Base-by-base conservation (phyloP, 2,329 filamentous ascomycete genomes). In the Aspergillus pseudoglaucus region DNA sequence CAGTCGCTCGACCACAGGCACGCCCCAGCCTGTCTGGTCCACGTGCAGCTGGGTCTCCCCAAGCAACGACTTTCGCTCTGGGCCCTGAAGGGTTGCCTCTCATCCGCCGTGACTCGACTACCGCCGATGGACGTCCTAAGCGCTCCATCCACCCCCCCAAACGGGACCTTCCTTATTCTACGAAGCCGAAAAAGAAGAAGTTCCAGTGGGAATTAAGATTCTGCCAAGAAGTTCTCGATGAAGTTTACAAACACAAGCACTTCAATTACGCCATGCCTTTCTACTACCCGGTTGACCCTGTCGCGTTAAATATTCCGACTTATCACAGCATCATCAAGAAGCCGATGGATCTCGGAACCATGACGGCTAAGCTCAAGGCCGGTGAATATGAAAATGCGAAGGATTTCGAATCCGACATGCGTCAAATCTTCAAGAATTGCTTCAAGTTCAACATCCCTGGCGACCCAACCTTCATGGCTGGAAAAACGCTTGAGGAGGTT, bases 301-400 rank as follows among this genome's bases (percentile, higher is more conserved):
- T 97, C 32, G 91, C 90, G 0, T 75, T 97, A 46, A 90, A 91
- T 64, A 96, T 97, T 50, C 93, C 93, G 0, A 85, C 86, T 20
- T 98, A 98, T 65, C 88, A 93, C 66, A 89, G 86, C 60, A 76
- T 97, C 52, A 90, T 98, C 72, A 97, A 95, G 75, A 89, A 90
- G 65, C 93, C 93, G 0, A 98, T 97, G 91, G 91, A 98, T 66
- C 76, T 96, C 44, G 77, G 79, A 14, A 95, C 88, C n/a, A 86
- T 95, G 62, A 76, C 80, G 32, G 77, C 78, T 38, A 94, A 94
- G 69, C 76, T 96, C 37, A 82, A 85, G 57, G 76, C 76, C 10
- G 89, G 90, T 22, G 81, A 89, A 47, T 97, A 97, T 62, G 79
- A 82, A 55, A 88, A 79, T 48, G 78, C 88, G 1, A 90, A 89